phyloP scores from a whole-genome alignment of 2,329 filamentous ascomycete genomes.

The Pseudocercospora musae region DNA sequence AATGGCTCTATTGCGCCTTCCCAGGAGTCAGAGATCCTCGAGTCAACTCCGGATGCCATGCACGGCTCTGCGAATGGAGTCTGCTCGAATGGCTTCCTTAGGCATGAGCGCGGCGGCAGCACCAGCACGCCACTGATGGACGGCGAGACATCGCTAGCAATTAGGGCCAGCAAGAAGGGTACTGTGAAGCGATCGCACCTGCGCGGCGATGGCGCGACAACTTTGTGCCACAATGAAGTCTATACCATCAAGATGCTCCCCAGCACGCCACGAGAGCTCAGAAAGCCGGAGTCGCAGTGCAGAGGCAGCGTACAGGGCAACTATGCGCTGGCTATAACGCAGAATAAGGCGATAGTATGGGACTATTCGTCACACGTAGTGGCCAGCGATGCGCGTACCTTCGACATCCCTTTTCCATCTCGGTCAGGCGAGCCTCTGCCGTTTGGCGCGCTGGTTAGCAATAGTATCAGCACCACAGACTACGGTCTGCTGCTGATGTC shows the following conservation, averaged over 20 bases:
- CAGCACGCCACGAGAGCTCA: conserved; percentile 73
- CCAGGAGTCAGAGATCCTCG: conserved; percentile 15
- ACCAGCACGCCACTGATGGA: conserved; percentile 10
- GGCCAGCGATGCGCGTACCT: conserved; percentile 73
- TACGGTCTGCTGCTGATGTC: conserved; percentile 84
- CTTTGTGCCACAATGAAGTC: conserved; percentile 73
- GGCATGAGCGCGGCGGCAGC: conserved; percentile 13
- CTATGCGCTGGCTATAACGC: conserved; percentile 70
- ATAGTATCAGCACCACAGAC: conserved; percentile 72
- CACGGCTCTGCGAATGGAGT: conserved; percentile 20
- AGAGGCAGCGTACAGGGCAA: conserved; percentile 22
- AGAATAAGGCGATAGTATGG: conserved; percentile 84
- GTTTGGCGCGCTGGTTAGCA: conserved; percentile 76
- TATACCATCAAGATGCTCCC: conserved; percentile 84
- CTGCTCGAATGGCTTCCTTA: conserved; percentile 15
- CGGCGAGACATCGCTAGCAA: conserved; percentile 18
- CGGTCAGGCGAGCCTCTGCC: conserved; percentile 70
- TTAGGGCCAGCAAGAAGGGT: conserved; percentile 30
- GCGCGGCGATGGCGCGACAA: conserved; percentile 33
- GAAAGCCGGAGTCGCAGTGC: conserved; percentile 59
- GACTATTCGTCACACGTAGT: conserved; percentile 65
- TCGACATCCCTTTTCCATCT: conserved; percentile 72
- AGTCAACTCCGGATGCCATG: conserved; percentile 11
- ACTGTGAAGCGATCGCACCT: conserved; percentile 24
- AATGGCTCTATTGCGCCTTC: conserved; percentile 5